phyloP scores from a whole-genome alignment of 83 land plant species.

The Diphasiastrum complanatum region DNA sequence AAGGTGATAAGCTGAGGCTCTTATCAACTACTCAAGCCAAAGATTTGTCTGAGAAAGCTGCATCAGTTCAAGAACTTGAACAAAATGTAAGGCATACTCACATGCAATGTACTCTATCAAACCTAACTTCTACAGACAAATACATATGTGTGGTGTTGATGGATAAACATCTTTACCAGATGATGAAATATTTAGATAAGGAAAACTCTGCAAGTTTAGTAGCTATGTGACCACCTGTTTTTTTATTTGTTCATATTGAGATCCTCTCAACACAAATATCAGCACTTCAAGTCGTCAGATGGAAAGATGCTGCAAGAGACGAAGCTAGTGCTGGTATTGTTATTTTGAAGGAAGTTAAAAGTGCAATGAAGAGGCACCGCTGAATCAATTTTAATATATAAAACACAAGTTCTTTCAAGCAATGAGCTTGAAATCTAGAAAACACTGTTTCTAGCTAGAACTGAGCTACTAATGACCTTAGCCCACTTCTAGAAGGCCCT shows the following conservation, averaged over 20 bases:
- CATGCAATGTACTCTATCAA: conserved; percentile 43
- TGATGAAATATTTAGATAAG: too few relatives aligned
- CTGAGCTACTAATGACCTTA: too few relatives aligned
- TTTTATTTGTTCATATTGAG: conserved; percentile 49
- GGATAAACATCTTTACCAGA: too few relatives aligned
- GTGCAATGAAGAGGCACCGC: conserved; percentile 23
- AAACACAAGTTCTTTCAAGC: too few relatives aligned
- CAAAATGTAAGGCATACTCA: conserved; percentile 53
- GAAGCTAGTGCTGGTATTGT: conserved; percentile 92
- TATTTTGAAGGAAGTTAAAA: conserved; percentile 51
- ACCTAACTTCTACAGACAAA: not conserved
- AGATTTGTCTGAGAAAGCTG: conserved; percentile 48
- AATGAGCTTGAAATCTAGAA: too few relatives aligned
- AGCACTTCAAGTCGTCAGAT: conserved; percentile 75
- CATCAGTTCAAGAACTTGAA: conserved; percentile 64
- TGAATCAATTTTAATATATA: too few relatives aligned
- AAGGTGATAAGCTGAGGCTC: conserved; percentile 44
- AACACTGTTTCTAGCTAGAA: too few relatives aligned
- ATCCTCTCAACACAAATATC: conserved; percentile 77
- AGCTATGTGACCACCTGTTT: too few relatives aligned
- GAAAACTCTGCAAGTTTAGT: too few relatives aligned
- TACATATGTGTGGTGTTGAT: too few relatives aligned
- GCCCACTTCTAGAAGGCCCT: too few relatives aligned
- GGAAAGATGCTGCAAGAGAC: conserved; percentile 88
- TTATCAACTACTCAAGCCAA: conserved; percentile 53